Base-by-base conservation (phyloP, 345 rosid genomes). In the Durio zibethinus region DNA sequence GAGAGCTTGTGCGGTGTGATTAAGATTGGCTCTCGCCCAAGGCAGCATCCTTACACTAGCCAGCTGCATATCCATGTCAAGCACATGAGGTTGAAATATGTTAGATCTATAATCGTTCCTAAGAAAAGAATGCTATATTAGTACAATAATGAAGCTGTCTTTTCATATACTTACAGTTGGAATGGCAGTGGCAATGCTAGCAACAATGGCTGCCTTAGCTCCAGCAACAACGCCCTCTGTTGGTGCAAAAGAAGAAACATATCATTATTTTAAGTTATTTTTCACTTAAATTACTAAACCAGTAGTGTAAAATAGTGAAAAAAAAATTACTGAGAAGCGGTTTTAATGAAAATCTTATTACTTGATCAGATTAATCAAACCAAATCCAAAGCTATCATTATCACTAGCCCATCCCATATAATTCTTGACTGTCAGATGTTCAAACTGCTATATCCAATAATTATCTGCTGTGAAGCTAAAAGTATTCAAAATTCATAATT, bases 1-100 rank as follows among this genome's bases (percentile, higher is more conserved):
- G 73, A 95, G 99, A 79, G 99, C 99, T 81, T 95, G 99, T 76
- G 98, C 98, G 21, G 98, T 89, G 86, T 80, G 93, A 81, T 93
- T 95, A 61, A 95, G 94, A 82, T 93, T 86, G 60, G 88, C 91
- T 72, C 89, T 93, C 2, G 98, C 99, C 99, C 98, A 90, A 0
- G 98, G 98, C 79, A 88, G 79, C 88, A 87, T 86, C 79, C 91
- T 86, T 27, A 72, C 96, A 80, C 91, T 88, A 4, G 87, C 98
- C 86, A 95, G 63, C 98, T 83, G 83, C 89, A 77, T 35, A 20
- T 43, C 3, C 20, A 77, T 57, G 5, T 57, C 20, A 29, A 66
- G 21, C 11, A 3, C 10, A 68, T 38, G 35, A n/a, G n/a, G 23
- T 15, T 7, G 5, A 38, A 23, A 14, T n/a, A n/a, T 38, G 52